phyloP scores from a whole-genome alignment of 164 flowering plant species.

The Stephania japonica region DNA sequence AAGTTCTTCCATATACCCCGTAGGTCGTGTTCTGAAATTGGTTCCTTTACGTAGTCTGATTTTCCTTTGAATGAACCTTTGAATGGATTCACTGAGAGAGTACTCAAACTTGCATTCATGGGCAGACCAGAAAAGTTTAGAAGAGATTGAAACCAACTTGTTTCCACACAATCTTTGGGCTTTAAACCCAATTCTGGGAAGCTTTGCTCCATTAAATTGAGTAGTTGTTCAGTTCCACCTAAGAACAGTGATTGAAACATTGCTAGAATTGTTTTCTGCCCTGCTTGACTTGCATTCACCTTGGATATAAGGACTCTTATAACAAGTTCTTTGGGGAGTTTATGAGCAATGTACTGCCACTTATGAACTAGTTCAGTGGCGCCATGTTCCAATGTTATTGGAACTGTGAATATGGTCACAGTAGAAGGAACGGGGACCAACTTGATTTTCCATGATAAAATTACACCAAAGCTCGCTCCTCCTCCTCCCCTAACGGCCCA shows the following conservation, averaged over 20 bases:
- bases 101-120: no score
- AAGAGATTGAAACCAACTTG: not conserved
- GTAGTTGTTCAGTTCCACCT: not conserved
- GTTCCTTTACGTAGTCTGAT: not conserved
- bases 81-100: not conserved
- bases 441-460: slow-evolving; percentile 6
- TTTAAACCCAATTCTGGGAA: slow-evolving; percentile 4
- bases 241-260: not conserved
- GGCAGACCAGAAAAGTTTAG: not conserved
- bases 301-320: no score
- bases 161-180: not conserved
- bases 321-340: not conserved
- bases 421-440: slow-evolving; percentile 1
- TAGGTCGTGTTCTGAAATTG: not conserved
- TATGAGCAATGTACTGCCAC: slow-evolving; percentile 4
- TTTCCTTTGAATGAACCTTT: not conserved
- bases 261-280: not conserved
- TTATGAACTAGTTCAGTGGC: not conserved
- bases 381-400: slow-evolving; percentile 3
- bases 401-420: slow-evolving; percentile 1
- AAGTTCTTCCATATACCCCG: not conserved
- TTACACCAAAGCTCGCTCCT: not conserved
- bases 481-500: slow-evolving; percentile 10
- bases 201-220: not conserved
- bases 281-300: not conserved